A percentile compares a stretch with the other conserved stretches of the same genome.
Conservation (phyloP, 805 yeast genomes). For the Ogataea allantospora region DNA sequence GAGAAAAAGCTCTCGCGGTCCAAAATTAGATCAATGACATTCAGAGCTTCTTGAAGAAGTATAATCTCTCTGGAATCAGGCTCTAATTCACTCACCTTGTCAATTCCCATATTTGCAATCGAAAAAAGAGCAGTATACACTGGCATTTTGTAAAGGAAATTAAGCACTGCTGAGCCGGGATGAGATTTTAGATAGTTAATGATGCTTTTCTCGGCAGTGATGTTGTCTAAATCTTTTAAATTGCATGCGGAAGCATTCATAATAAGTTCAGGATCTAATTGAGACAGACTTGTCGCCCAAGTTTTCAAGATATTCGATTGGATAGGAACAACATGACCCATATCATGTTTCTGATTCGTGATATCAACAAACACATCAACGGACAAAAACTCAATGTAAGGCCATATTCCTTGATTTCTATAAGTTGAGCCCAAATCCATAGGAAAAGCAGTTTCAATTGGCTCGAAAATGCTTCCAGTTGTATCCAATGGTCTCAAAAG, state of each 20-base stretch:
- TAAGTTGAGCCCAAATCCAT: slow-evolving; percentile 56
- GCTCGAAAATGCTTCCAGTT: slow-evolving; percentile 37
- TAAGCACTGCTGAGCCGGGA: slow-evolving; percentile 66
- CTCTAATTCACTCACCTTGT: slow-evolving; percentile 44
- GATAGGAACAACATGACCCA: slow-evolving; percentile 39
- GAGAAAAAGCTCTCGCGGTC: slow-evolving; percentile 57
- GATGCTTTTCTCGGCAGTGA: slow-evolving; percentile 45
- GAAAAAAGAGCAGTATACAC: slow-evolving; percentile 56
- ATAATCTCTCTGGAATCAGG: slow-evolving; percentile 33
- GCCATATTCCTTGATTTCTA: slow-evolving; percentile 71
- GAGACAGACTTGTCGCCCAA: slow-evolving; percentile 44
- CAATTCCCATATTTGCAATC: slow-evolving; percentile 59
- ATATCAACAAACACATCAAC: slow-evolving; percentile 62
- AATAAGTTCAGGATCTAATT: slow-evolving; percentile 53
- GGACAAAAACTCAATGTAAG: slow-evolving; percentile 74
- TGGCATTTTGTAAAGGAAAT: slow-evolving; percentile 58
- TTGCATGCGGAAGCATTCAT: slow-evolving; percentile 49
- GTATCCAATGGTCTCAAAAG: slow-evolving; percentile 32
- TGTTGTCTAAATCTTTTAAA: slow-evolving; percentile 43
- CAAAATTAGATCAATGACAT: slow-evolving; percentile 45
- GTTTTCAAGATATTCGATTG: slow-evolving; percentile 55
- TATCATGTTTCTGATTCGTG: slow-evolving; percentile 36
- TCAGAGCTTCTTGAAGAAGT: slow-evolving; percentile 41
- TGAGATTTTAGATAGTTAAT: slow-evolving; percentile 56
- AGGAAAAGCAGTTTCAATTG: slow-evolving; percentile 52